Evolutionary conservation across 306 rosid genomes (phyloP).

Genomic region (Adenanthera pavonina): DNA sequence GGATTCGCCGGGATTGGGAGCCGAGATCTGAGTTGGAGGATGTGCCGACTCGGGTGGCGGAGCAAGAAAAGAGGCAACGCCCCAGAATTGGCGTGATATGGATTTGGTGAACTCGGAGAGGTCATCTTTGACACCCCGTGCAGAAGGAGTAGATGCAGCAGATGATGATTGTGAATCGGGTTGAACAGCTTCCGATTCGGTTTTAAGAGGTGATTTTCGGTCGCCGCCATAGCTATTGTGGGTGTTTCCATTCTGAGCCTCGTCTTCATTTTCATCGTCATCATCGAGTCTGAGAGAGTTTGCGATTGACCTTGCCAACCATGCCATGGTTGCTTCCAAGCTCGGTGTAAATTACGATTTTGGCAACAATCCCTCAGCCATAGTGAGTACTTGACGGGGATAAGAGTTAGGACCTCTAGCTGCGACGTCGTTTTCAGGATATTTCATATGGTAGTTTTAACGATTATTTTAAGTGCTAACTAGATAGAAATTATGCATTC

Average conservation of each 20-base stretch:
- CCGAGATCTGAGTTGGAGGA: constrained; percentile 37
- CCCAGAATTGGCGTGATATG: constrained; percentile 80
- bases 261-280: constrained; percentile 50
- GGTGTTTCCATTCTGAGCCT: background rate
- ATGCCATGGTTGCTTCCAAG: constrained; percentile 59
- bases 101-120: constrained; percentile 76
- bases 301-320: constrained; percentile 84
- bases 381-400: constrained; percentile 32
- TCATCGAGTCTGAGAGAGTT: constrained; percentile 85
- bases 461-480: background rate
- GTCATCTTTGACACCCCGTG: constrained; percentile 83
- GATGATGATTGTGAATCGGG: constrained; percentile 48
- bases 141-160: constrained; percentile 54
- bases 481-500: background rate
- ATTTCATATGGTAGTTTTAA: background rate
- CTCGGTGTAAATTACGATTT: constrained; percentile 24
- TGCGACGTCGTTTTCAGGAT: constrained; percentile 47
- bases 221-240: constrained; percentile 24
- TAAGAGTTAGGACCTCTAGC: background rate
- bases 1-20: constrained; percentile 28
- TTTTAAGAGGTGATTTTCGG: constrained; percentile 42
- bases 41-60: constrained; percentile 69
- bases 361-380: constrained; percentile 31
- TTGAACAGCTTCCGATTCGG: constrained; percentile 38
- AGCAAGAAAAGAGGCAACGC: constrained; percentile 89